Conservation (phyloP, 176 grass and related monocot genomes). For the Urochloa ruziziensis region DNA sequence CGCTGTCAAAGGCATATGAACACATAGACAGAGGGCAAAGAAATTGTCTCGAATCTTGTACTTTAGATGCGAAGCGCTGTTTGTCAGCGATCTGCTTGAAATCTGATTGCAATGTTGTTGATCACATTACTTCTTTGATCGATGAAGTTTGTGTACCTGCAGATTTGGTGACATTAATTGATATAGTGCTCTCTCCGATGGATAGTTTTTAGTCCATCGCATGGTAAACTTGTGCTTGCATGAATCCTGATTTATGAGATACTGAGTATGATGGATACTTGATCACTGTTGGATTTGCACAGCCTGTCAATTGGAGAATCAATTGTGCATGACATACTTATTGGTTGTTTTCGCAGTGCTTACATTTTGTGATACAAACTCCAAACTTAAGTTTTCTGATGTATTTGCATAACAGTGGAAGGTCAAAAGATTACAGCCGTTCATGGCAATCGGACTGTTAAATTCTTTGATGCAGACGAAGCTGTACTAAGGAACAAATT, state of each 20-base stretch:
- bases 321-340: not conserved
- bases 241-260: constrained; percentile 20
- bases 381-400: not conserved
- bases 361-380: not conserved
- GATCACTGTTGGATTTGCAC: not conserved
- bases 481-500: not conserved
- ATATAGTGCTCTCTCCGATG: constrained; percentile 23
- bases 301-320: not conserved
- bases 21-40: constrained; percentile 23
- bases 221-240: not conserved
- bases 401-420: not conserved
- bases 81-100: constrained; percentile 46
- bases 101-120: constrained; percentile 39
- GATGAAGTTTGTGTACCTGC: constrained; percentile 50
- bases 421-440: not conserved
- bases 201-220: not conserved
- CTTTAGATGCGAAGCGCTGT: constrained; percentile 27
- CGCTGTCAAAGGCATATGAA: constrained; percentile 52
- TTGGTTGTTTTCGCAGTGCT: not conserved
- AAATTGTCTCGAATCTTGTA: not conserved
- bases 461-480: not conserved
- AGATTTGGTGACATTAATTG: constrained; percentile 62
- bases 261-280: not conserved
- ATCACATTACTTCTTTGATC: constrained; percentile 34
- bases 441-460: not conserved